Conservation (phyloP, 306 rosid species). For the Gleditsia sinensis region DNA sequence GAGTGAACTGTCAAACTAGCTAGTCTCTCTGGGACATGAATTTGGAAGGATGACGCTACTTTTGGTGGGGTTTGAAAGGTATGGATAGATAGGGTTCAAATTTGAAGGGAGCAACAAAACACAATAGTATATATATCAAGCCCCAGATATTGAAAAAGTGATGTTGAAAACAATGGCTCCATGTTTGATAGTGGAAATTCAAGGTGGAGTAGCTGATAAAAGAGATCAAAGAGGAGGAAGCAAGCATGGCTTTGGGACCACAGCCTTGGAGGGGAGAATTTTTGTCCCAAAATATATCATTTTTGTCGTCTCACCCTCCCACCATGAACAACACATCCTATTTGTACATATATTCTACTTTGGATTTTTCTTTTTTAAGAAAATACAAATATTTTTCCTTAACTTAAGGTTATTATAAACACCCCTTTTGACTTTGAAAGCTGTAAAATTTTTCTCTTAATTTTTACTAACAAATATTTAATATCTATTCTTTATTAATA, state of each 20-base stretch:
- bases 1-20: background rate
- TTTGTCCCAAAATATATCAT: conserved; percentile 44
- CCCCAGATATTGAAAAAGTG: conserved; percentile 35
- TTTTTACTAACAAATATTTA: too few species aligned
- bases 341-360: too few species aligned
- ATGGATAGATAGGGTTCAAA: too few species aligned
- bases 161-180: conserved; percentile 44
- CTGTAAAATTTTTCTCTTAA: too few species aligned
- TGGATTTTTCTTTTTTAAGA: too few species aligned
- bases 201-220: conserved; percentile 23
- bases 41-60: background rate
- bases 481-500: too few species aligned
- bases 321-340: too few species aligned
- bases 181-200: conserved; percentile 40
- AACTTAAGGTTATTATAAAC: too few species aligned
- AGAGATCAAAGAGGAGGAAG: conserved; percentile 31
- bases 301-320: background rate
- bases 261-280: conserved; percentile 39
- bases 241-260: conserved; percentile 50
- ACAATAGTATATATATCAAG: conserved; percentile 19
- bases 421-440: too few species aligned
- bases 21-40: background rate
- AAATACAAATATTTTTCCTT: too few species aligned
- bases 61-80: too few species aligned
- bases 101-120: too few species aligned